Percentiles rank a stretch among this genome's conserved stretches.
Evolutionary conservation across 2,329 filamentous ascomycete genomes (phyloP).

Genomic region (Madurella fahalii): DNA sequence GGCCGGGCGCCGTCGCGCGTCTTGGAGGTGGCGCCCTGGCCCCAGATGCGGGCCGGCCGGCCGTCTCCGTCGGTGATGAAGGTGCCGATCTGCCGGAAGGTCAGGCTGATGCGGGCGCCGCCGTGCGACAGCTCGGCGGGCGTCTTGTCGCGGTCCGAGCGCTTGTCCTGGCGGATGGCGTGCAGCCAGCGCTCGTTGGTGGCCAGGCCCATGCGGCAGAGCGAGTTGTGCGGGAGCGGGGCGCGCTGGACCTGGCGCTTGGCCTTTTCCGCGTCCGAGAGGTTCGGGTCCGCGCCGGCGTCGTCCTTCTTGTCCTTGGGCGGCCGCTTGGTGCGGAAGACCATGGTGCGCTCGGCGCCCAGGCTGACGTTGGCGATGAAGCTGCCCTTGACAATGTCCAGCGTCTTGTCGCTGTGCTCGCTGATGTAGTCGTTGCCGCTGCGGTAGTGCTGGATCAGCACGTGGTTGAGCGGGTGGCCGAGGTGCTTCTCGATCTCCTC

Average conservation of each 20-base stretch:
- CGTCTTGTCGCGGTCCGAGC: conserved; percentile 62
- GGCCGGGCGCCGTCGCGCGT: conserved; percentile 52
- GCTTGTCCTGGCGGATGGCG: conserved; percentile 84
- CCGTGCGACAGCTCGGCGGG: conserved; percentile 65
- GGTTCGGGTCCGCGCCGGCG: background rate
- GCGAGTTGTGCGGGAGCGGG: conserved; percentile 78
- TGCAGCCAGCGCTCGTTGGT: conserved; percentile 90
- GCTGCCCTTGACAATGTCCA: conserved; percentile 78
- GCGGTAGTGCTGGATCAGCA: conserved; percentile 90
- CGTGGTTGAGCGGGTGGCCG: conserved; percentile 83
- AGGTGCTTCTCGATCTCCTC: conserved; percentile 64
- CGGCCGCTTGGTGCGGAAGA: conserved; percentile 74
- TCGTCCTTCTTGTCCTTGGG: conserved; percentile 20
- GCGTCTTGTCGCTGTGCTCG: conserved; percentile 94
- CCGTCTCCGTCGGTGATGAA: conserved; percentile 59
- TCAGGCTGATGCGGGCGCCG: conserved; percentile 83
- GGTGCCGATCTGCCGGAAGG: conserved; percentile 85
- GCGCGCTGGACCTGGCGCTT: conserved; percentile 63
- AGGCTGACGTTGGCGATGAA: conserved; percentile 91
- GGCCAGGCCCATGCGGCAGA: conserved; percentile 73
- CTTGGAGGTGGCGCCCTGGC: conserved; percentile 79
- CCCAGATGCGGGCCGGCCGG: conserved; percentile 72
- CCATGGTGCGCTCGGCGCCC: conserved; percentile 88
- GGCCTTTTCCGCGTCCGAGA: conserved; percentile 7
- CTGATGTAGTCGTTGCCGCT: conserved; percentile 85